Evolutionary conservation across 345 rosid species (phyloP).

Genomic region (Eucalyptus marginata): DNA sequence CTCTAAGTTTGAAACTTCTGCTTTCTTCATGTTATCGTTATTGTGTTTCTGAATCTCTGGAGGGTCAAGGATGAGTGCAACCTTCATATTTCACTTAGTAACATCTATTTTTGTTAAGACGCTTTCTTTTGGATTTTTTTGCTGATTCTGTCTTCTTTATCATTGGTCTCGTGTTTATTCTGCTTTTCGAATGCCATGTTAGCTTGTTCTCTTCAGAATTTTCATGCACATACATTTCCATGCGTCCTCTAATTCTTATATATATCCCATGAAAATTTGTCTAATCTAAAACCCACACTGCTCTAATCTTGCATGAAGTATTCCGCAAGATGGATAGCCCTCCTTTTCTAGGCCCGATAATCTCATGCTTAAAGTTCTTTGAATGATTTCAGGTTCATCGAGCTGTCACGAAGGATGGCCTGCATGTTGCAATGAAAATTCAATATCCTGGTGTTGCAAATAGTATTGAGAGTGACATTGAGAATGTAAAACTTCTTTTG

Average conservation of each 20-base stretch:
- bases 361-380: background rate
- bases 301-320: background rate
- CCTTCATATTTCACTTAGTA: background rate
- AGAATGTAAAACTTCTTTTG: constrained; percentile 78
- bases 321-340: background rate
- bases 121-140: background rate
- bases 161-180: background rate
- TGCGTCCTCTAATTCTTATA: background rate
- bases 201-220: background rate
- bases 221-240: background rate
- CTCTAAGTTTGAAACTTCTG: background rate
- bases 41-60: background rate
- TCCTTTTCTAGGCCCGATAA: background rate
- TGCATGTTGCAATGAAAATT: constrained; percentile 85
- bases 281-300: background rate
- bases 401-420: constrained; percentile 71
- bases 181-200: background rate
- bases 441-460: constrained; percentile 99
- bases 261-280: background rate
- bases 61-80: background rate
- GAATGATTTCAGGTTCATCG: constrained; percentile 60
- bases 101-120: background rate
- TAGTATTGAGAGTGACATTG: constrained; percentile 93
- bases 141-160: background rate
- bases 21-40: background rate